Evolutionary conservation across 306 rosid species (phyloP), one percentile per base, ranked within the genome.

Genomic region (Medicago lupulina): DNA sequence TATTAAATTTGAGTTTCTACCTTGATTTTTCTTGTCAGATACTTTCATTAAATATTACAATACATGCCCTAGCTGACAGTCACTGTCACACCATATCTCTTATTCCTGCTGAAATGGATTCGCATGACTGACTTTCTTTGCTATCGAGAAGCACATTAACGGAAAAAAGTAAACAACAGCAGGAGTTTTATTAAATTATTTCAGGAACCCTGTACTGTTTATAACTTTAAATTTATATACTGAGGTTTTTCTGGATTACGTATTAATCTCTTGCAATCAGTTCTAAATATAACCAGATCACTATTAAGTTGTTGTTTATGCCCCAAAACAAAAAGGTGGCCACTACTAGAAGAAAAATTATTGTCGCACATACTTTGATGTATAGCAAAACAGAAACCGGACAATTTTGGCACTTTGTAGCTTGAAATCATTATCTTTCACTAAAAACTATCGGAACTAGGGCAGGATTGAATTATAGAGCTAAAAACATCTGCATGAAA

Each of bases 41-140:
- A 57, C 49, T 8, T 2, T 51, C 75, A 76, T 67, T 55, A 67
- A 46, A n/a, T 67, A 13, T 59, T 67, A 69, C 61, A 46, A 77
- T 49, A 34, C 51, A 68, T 34, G 62, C 17, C 41, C 31, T 23
- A 34, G 31, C 14, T 46, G 31, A 77, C 9, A 69, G 49, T 58
- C 25, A 77, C 9, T 59, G 49, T 58, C 25, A 3, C 40, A 78
- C 40, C 19, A 77, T 31, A 44, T 31, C 54, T 43, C 40, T 60
- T 69, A 50, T 59, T 50, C 66, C 34, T 23, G 5, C 70, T 50
- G 13, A 34, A 21, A 49, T 68, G 21, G 40, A 19, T 25, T 60
- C 16, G 3, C 63, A 19, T 60, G 71, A 19, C 18, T 18, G 59
- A 14, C 59, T 68, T 69, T 10, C 50, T 43, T 18, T 49, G 11